phyloP scores from a whole-genome alignment of 2,329 filamentous ascomycete species.

The Aspergillus fijiensis region DNA sequence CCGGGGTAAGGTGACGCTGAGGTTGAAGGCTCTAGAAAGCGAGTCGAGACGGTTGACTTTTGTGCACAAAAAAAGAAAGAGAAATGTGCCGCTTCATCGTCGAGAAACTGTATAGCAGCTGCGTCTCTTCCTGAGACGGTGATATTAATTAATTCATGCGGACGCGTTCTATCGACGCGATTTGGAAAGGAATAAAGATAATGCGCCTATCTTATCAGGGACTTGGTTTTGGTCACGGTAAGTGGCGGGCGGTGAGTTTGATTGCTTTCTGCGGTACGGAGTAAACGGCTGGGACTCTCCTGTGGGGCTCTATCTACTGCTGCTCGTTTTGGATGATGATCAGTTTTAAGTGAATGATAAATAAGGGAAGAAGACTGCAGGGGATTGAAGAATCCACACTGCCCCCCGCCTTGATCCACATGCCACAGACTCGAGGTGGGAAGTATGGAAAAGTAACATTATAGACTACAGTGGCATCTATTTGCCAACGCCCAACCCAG shows the following conservation, averaged over 20 bases:
- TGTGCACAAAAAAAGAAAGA: not conserved
- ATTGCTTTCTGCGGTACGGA: no score
- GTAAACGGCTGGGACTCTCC: no score
- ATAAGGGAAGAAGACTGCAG: no score
- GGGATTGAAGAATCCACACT: not conserved
- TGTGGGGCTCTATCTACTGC: no score
- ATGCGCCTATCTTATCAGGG: slow-evolving; percentile 21
- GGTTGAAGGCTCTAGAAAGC: not conserved
- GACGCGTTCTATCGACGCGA: slow-evolving; percentile 13
- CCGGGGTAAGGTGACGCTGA: not conserved
- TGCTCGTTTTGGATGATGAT: no score
- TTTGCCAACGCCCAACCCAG: slow-evolving; percentile 24
- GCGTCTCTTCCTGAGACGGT: not conserved
- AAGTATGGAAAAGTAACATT: slow-evolving; percentile 2
- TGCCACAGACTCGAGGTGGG: slow-evolving; percentile 3
- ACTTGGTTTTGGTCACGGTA: not conserved
- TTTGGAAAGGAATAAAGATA: slow-evolving; percentile 13
- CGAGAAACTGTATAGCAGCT: not conserved
- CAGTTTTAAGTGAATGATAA: no score
- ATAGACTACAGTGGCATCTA: slow-evolving; percentile 18
- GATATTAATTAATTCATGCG: slow-evolving; percentile 1
- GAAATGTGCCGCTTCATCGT: not conserved
- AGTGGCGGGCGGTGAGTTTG: not conserved
- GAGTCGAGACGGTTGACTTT: not conserved
- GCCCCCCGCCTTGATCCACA: not conserved